Base-by-base conservation (phyloP, 768 basidiomycete species). In the Obba rivulosa region DNA sequence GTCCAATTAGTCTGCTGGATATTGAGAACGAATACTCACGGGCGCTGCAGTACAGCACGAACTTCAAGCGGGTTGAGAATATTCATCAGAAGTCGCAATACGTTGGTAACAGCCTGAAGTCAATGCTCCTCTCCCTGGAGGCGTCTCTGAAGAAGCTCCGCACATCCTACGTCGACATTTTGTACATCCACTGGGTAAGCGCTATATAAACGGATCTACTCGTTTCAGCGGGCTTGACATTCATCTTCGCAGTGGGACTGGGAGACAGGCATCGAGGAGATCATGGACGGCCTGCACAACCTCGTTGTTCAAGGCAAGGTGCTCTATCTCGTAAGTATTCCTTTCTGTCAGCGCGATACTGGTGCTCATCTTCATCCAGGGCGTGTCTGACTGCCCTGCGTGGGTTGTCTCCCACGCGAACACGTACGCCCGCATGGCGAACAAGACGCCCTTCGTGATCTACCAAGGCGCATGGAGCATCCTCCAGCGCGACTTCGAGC, bases 111-210 rank as follows among this genome's bases (percentile, higher is more conserved):
- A 56, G 60, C 50, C 46, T 63, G 46, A 72, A 73, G 54, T 61
- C 55, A 2, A 44, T 72, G 45, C 53, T 49, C 34, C n/a, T 66
- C 31, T 67, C 62, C 8, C 58, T 70, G 5, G 62, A 65, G 20
- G 63, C 59, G 2, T 67, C 65, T 36, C 62, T 76, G 48, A 66
- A 66, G 51, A 82, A 79, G 49, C 69, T 85, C 20, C 65, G 78
- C 35, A 83, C 80, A 0, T 66, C 73, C 21, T 85, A 76, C 55
- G 71, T 81, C 54, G 80, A 81, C 54, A 71, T 81, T 41, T 58
- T 80, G 22, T 80, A 80, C 50, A 55, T 79, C 4, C 79, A 80
- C 52, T 69, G 63, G 77, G 69, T 67, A 31, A 31, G 28, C 23
- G 5, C 24, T 34, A 11, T 49, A 58, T 17, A 51, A 13, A 31